phyloP scores from a whole-genome alignment of 2,329 filamentous ascomycete genomes.

The Fusarium neocosmosporiellum region DNA sequence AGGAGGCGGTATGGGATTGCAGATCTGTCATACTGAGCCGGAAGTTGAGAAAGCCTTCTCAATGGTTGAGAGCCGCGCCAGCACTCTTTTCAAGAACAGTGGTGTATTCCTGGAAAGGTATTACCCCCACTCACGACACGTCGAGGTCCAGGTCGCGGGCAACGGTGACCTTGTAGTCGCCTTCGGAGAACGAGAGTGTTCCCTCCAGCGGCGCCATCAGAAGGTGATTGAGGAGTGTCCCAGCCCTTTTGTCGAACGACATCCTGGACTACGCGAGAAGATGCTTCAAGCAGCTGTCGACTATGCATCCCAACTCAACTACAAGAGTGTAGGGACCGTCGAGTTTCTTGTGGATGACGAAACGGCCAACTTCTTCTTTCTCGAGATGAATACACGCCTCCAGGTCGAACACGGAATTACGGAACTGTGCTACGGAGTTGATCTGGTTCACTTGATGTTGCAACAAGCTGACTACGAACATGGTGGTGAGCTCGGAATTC shows the following conservation, averaged over 20 bases:
- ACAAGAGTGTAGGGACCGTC: conserved; percentile 46
- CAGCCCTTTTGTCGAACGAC: conserved; percentile 65
- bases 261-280: conserved; percentile 46
- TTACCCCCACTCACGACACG: conserved; percentile 70
- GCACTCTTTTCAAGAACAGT: conserved; percentile 47
- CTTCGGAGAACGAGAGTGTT: conserved; percentile 75
- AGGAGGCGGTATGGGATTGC: neutral
- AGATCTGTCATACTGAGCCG: neutral
- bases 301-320: conserved; percentile 23
- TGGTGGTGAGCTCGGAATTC: conserved; percentile 13
- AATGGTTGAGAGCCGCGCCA: neutral
- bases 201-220: conserved; percentile 74
- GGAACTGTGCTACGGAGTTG: conserved; percentile 78
- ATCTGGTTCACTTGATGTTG: conserved; percentile 69
- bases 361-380: conserved; percentile 68
- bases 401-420: conserved; percentile 85
- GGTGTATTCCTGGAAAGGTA: conserved; percentile 74
- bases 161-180: conserved; percentile 59
- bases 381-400: conserved; percentile 69
- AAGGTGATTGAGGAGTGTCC: conserved; percentile 79
- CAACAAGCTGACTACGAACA: conserved; percentile 46
- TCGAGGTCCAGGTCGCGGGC: conserved; percentile 76
- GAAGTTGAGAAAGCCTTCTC: neutral
- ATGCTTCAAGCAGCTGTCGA: conserved; percentile 29
- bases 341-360: conserved; percentile 74